Conservation (phyloP, 2,329 filamentous ascomycete genomes). For the Tolypocladium amazonense region DNA sequence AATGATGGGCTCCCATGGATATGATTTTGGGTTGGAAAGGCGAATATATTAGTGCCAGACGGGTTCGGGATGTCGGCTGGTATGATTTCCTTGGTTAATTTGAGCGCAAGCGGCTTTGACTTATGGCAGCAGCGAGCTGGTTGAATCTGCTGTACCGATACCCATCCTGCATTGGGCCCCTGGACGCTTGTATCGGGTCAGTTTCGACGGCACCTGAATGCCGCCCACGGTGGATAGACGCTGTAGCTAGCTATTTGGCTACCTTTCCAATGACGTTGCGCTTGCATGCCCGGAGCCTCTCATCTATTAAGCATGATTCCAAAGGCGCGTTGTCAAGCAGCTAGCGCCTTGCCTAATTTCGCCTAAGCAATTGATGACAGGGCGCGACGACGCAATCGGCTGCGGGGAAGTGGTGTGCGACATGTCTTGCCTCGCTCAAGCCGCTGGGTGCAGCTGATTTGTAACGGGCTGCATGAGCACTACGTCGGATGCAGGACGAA, state of each 20-base stretch:
- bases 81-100: neutral
- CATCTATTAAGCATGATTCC: neutral
- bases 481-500: neutral
- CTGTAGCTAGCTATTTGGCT: neutral
- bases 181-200: neutral
- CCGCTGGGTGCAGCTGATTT: neutral
- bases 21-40: constrained; percentile 23
- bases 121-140: neutral
- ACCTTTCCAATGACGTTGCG: neutral
- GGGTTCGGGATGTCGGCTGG: neutral
- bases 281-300: neutral
- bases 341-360: neutral
- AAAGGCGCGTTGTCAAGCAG: neutral
- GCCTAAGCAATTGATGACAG: neutral
- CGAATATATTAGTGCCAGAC: constrained; percentile 4
- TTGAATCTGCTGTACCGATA: neutral
- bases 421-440: neutral
- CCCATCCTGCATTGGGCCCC: neutral
- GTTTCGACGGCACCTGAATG: neutral
- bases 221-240: neutral
- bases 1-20: constrained; percentile 19
- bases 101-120: neutral
- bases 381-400: neutral
- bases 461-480: neutral
- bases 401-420: neutral